A percentile compares a stretch with the other conserved stretches of the same genome.
Evolutionary conservation across 441 rosid genomes (phyloP).

Genomic region (Adansonia gregorii): DNA sequence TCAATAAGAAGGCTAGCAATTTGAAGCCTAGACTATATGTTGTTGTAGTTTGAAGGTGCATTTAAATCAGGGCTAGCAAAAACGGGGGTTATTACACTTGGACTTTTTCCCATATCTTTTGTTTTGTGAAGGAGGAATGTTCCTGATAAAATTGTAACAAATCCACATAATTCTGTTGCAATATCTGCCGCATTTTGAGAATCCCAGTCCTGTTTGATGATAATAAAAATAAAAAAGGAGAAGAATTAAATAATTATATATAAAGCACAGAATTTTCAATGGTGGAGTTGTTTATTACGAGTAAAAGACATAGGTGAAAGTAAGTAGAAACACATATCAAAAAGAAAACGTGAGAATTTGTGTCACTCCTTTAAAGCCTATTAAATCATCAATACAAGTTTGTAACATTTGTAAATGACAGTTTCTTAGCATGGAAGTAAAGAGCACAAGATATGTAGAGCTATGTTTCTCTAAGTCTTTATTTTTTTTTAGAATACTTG

Average conservation of each 20-base stretch:
- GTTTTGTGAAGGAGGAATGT: conserved; percentile 93
- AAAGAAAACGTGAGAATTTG: not conserved
- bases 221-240: not conserved
- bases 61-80: conserved; percentile 32
- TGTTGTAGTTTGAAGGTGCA: conserved; percentile 5
- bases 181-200: conserved; percentile 76
- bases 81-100: conserved; percentile 37
- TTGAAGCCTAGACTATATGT: not conserved
- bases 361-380: not conserved
- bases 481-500: no score
- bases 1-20: not conserved
- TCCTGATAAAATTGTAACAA: conserved; percentile 83
- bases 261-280: not conserved
- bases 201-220: conserved; percentile 71
- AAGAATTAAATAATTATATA: not conserved
- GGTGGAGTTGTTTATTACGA: not conserved
- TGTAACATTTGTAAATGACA: no score
- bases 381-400: not conserved
- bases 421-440: no score
- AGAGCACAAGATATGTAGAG: no score
- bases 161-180: conserved; percentile 80
- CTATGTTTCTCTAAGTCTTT: no score
- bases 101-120: conserved; percentile 70
- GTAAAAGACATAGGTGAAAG: not conserved
- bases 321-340: no score